Conservation (phyloP, 257 asterid genomes). For the Leonotis leonurus region DNA sequence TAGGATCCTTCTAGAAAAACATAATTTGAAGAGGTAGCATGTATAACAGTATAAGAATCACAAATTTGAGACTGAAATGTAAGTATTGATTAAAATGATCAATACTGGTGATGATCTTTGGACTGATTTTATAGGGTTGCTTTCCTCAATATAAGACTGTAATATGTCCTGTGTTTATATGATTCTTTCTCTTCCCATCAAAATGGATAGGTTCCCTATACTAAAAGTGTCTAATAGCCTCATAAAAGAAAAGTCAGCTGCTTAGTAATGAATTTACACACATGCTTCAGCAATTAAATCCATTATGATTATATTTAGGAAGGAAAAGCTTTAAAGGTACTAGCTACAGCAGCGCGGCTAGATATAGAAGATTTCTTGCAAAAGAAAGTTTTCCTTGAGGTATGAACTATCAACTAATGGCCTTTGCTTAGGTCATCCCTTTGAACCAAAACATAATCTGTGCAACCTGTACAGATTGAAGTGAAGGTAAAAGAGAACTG, state of each 20-base stretch:
- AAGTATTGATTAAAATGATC: too few relatives aligned
- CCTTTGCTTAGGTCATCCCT: background rate
- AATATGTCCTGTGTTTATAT: too few relatives aligned
- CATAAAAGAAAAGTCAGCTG: too few relatives aligned
- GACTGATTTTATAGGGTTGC: background rate
- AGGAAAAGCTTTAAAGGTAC: conserved; percentile 89
- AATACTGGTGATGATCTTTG: background rate
- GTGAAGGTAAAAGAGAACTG: conserved; percentile 93
- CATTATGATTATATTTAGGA: conserved; percentile 38
- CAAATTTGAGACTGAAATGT: background rate
- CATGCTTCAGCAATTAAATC: background rate
- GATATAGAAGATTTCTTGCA: conserved; percentile 98
- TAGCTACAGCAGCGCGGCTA: conserved; percentile 90
- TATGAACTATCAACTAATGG: conserved; percentile 16
- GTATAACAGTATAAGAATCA: too few relatives aligned
- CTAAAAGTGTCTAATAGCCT: too few relatives aligned
- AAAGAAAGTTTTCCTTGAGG: conserved; percentile 94
- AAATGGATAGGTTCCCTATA: background rate
- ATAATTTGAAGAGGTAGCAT: background rate
- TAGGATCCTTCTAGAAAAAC: background rate
- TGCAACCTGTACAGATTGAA: conserved; percentile 45
- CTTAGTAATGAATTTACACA: background rate
- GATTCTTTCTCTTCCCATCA: background rate
- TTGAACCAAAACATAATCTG: background rate
- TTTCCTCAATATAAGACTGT: background rate